A percentile compares a stretch with the other conserved stretches of the same genome.
These are phyloP conservation scores for Cyanodermella asteris DNA, from an alignment of 2,329 filamentous ascomycete species.

Conservation along the genomic window DNA sequence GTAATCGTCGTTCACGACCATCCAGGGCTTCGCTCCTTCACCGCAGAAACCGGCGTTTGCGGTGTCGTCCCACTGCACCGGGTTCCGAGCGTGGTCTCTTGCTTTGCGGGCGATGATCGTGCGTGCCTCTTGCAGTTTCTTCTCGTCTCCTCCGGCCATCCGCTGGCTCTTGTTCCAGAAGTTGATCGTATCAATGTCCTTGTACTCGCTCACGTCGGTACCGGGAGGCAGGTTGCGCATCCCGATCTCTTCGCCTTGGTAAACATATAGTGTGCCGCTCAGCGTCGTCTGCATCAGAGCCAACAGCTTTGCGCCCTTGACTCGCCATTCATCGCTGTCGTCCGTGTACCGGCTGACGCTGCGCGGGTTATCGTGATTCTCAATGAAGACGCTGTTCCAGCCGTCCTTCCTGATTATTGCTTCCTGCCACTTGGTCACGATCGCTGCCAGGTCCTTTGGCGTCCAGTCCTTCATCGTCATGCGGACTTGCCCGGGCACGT, in stretches of 20 bases:
- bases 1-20: constrained; percentile 35
- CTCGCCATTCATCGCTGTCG: constrained; percentile 23
- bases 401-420: constrained; percentile 25
- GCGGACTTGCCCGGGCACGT: constrained; percentile 1
- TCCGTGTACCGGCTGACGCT: constrained; percentile 26
- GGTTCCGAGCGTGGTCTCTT: constrained; percentile 44
- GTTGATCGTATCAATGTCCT: constrained; percentile 33
- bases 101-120: constrained; percentile 35
- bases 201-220: constrained; percentile 40
- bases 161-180: constrained; percentile 19
- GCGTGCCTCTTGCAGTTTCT: constrained; percentile 20
- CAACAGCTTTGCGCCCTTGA: constrained; percentile 24
- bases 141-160: constrained; percentile 14
- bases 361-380: constrained; percentile 32
- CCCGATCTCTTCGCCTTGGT: constrained; percentile 47
- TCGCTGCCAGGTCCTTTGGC: constrained; percentile 19
- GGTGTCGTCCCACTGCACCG: constrained; percentile 41
- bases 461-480: constrained; percentile 19
- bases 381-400: constrained; percentile 38
- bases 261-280: constrained; percentile 43
- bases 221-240: constrained; percentile 40
- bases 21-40: constrained; percentile 31
- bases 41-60: constrained; percentile 40
- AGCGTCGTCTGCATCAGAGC: constrained; percentile 20
- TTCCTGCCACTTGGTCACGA: constrained; percentile 23